Conservation (phyloP, 2,329 filamentous ascomycete genomes). For the Penicillium sp. region DNA sequence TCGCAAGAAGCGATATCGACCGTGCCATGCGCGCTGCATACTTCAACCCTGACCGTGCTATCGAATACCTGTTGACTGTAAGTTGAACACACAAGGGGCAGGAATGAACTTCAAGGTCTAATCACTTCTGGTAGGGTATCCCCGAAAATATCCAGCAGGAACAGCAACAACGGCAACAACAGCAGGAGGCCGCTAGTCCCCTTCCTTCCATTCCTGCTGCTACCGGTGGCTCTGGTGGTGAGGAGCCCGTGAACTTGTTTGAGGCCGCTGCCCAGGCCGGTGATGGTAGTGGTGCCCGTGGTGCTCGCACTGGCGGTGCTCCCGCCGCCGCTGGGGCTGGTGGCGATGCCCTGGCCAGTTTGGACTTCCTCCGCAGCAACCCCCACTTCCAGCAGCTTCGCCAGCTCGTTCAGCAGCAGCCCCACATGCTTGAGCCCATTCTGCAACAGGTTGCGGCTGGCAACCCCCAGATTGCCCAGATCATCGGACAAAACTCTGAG, state of each 20-base stretch:
- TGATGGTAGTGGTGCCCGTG: conserved; percentile 42
- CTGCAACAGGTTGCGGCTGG: conserved; percentile 92
- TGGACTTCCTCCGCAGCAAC: conserved; percentile 93
- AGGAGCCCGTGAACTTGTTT: conserved; percentile 81
- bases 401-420: conserved; percentile 95
- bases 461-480: conserved; percentile 88
- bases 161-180: conserved; percentile 62
- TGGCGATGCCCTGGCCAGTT: conserved; percentile 66
- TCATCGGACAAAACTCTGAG: conserved; percentile 89
- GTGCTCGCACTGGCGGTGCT: conserved; percentile 36
- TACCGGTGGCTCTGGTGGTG: conserved; percentile 42
- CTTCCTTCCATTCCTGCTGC: conserved; percentile 35
- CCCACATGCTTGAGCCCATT: conserved; percentile 97
- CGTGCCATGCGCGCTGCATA: conserved; percentile 94
- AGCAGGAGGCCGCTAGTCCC: conserved; percentile 40
- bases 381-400: conserved; percentile 97
- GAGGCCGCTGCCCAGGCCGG: conserved; percentile 82
- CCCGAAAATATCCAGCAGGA: conserved; percentile 79
- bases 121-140: conserved; percentile 66
- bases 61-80: conserved; percentile 82
- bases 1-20: conserved; percentile 83
- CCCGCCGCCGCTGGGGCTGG: conserved; percentile 40
- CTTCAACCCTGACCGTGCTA: conserved; percentile 94
- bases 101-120: not conserved
- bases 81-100: conserved; percentile 37